Evolutionary conservation across 305 asterid genomes (phyloP), one percentile per base, ranked within the genome.

Genomic region (Solanum hybrid): DNA sequence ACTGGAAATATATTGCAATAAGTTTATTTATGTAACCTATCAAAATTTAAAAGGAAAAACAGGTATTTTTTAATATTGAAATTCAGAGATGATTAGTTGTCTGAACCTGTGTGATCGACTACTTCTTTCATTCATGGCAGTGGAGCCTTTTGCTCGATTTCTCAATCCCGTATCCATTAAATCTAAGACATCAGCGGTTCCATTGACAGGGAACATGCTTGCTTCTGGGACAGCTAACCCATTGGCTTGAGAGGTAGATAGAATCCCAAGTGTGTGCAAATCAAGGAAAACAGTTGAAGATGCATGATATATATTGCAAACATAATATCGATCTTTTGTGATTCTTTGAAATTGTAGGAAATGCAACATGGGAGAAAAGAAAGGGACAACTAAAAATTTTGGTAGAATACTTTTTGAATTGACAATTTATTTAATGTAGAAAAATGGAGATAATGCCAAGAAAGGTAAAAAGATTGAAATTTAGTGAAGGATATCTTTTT

Each of bases 191-290:
- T 94, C 96, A 36, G 93, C 26, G 36, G 98, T 88, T 28, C 94
- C 75, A 86, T 90, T 94, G 67, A 96, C 98, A 0, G 92, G 88
- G 40, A 88, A 92, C 92, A 95, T 92, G 94, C 90, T 89, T 85
- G 98, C 98, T 89, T 96, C 98, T 5, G 98, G 98, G 34, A 96
- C 98, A 8, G 98, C 94, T 90, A 96, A 87, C 37, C 98, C 97
- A 87, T 89, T 95, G 10, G 98, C 89, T 90, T 94, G 94, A n/a
- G 92, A 37, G 61, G 95, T 90, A 14, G 96, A 91, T 88, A 94
- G 82, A 88, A 96, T 90, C 94, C 97, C 97, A 64, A 96, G 95
- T 87, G 98, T 96, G 93, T 90, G 95, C 89, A 92, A 91, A 87
- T 94, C 89, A 95, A 94, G 96, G 97, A 94, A 91, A 90, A 91